Percentiles rank a stretch among this genome's conserved stretches.
These are phyloP conservation scores for Phytophthora melonis DNA, from an alignment of 352 stramenopile genomes.

Conservation along the genomic window DNA sequence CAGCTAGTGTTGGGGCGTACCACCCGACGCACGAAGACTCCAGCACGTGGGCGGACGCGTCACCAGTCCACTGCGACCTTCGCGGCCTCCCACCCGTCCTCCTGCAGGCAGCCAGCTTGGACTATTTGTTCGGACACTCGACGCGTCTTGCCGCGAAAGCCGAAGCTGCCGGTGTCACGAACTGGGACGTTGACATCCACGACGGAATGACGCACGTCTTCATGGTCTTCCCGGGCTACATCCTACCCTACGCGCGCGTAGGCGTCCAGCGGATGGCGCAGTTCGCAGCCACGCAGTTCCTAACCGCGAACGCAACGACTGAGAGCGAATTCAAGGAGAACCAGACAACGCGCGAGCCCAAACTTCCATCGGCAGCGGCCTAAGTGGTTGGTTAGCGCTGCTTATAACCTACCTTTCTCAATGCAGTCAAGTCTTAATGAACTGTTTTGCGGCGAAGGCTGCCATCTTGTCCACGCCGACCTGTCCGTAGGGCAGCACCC, in stretches of 20 bases:
- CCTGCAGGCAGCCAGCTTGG: constrained; percentile 41
- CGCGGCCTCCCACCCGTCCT: constrained; percentile 45
- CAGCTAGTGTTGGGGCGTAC: constrained; percentile 25
- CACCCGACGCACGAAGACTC: constrained; percentile 30
- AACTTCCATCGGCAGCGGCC: background rate
- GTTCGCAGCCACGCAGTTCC: constrained; percentile 42
- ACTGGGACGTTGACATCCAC: constrained; percentile 52
- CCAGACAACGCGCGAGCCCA: no score
- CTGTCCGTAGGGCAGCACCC: constrained; percentile 45
- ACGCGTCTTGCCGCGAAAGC: constrained; percentile 37
- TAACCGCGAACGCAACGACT: background rate
- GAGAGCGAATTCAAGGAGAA: background rate
- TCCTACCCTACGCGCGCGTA: constrained; percentile 42
- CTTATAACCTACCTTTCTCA: constrained; percentile 20
- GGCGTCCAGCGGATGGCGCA: constrained; percentile 37
- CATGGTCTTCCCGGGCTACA: constrained; percentile 34
- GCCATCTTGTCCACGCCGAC: constrained; percentile 44
- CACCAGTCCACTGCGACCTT: constrained; percentile 44
- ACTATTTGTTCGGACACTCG: constrained; percentile 46
- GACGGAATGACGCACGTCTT: constrained; percentile 55
- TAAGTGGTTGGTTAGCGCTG: background rate
- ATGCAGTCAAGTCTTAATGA: constrained; percentile 21
- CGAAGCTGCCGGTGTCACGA: constrained; percentile 30
- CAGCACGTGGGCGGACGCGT: constrained; percentile 42
- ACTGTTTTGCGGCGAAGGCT: constrained; percentile 38